Conservation (phyloP, 2,329 filamentous ascomycete genomes). For the Chalaropsis thielavioides region DNA sequence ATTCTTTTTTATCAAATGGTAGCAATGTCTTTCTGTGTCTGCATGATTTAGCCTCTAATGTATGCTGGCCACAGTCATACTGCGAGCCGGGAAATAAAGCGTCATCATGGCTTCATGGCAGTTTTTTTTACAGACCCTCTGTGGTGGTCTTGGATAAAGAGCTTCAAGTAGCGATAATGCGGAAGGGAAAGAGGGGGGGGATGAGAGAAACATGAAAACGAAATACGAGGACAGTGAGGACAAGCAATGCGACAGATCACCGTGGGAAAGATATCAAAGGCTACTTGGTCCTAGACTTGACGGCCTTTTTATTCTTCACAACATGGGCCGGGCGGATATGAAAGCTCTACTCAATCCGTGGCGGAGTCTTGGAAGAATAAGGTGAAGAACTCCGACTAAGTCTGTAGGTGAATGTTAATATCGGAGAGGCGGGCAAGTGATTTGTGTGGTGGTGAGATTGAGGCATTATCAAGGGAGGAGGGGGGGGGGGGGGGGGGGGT, state of each 20-base stretch:
- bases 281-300: neutral
- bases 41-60: neutral
- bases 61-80: neutral
- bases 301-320: neutral
- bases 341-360: slow-evolving; percentile 29
- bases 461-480: neutral
- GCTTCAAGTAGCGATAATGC: neutral
- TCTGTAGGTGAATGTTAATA: neutral
- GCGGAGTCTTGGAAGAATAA: slow-evolving; percentile 26
- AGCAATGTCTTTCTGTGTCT: neutral
- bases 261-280: neutral
- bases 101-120: neutral
- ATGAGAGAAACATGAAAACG: neutral
- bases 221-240: slow-evolving; percentile 1
- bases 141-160: neutral
- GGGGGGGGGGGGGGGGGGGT: neutral
- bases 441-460: neutral
- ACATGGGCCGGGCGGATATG: slow-evolving; percentile 1
- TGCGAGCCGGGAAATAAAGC: neutral
- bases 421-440: neutral
- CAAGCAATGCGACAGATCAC: neutral
- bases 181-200: neutral
- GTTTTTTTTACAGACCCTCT: neutral
- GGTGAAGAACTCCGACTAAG: slow-evolving; percentile 19
- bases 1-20: neutral